Base-by-base conservation (phyloP, 2,329 filamentous ascomycete species). In the Aureobasidium leucospermi region DNA sequence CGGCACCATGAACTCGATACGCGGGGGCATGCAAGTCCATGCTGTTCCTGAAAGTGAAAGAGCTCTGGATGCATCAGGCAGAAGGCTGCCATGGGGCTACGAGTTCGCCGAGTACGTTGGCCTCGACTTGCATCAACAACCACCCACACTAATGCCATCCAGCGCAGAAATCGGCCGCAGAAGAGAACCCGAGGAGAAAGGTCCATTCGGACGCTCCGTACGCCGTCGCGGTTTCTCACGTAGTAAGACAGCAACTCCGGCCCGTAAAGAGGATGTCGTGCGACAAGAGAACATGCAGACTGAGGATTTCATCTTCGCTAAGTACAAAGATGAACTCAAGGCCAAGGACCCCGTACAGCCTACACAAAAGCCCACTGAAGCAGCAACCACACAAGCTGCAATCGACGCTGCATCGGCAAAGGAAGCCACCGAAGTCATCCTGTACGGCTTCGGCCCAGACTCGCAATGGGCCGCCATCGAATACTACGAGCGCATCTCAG, bases 401-500 rank as follows among this genome's bases (percentile, higher is more conserved):
- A 57, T 42, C 60, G 74, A 11, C 70, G 71, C 41, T 72, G 76
- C 47, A 64, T 69, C 65, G 60, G 70, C 71, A 45, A 81, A 80
- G 63, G 80, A 83, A 64, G 83, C 85, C 2, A 87, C 89, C 41
- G 91, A 96, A 74, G 83, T 96, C 63, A 85, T 96, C 59, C 79
- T 97, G 15, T 89, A 92, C 65, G 93, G 93, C 32, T 96, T 92
- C 74, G 84, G 72, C 76, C 86, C 74, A 80, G 79, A 82, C 4
- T 70, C 73, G 7, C 82, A 85, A 69, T 96, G 94, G 81, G 90
- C 92, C 31, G 91, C 91, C 36, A 86, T 97, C 66, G 85, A 88
- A 65, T 89, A 90, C 74, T 97, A 88, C 75, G 93, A 96, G 76
- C 83, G 86, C 62, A 85, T 96, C 43, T 93, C 89, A 6, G 74